Evolutionary conservation across 73 alveolate species (phyloP).

Genomic region (Paramecium tetraurelia): DNA sequence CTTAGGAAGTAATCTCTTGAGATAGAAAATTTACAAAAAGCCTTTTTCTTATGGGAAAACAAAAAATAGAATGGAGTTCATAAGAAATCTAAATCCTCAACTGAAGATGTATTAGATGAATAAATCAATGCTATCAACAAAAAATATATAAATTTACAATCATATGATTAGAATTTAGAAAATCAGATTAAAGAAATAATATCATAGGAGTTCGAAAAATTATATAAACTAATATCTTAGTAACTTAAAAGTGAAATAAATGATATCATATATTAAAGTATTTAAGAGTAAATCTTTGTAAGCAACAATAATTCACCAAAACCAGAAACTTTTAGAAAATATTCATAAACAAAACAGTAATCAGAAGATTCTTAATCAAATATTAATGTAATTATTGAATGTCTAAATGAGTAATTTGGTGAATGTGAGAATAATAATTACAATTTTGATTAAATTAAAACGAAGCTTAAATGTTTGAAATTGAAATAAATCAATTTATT

Average conservation of each 20-base stretch:
- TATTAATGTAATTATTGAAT: neutral
- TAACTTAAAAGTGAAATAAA: neutral
- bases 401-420: neutral
- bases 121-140: neutral
- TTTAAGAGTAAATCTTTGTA: neutral
- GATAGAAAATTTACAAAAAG: neutral
- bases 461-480: neutral
- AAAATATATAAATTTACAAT: neutral
- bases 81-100: neutral
- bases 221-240: neutral
- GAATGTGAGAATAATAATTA: neutral
- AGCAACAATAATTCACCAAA: neutral
- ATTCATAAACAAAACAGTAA: neutral
- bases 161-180: neutral
- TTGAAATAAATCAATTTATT: neutral
- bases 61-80: neutral
- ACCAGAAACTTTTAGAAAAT: neutral
- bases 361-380: neutral
- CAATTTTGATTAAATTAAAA: neutral
- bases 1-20: neutral
- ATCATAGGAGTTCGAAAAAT: neutral
- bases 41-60: neutral
- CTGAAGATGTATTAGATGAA: neutral
- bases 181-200: neutral
- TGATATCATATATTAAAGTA: neutral